A percentile compares a stretch with the other conserved stretches of the same genome.
Conservation (phyloP, 345 rosid genomes). For the Isatis tinctoria region DNA sequence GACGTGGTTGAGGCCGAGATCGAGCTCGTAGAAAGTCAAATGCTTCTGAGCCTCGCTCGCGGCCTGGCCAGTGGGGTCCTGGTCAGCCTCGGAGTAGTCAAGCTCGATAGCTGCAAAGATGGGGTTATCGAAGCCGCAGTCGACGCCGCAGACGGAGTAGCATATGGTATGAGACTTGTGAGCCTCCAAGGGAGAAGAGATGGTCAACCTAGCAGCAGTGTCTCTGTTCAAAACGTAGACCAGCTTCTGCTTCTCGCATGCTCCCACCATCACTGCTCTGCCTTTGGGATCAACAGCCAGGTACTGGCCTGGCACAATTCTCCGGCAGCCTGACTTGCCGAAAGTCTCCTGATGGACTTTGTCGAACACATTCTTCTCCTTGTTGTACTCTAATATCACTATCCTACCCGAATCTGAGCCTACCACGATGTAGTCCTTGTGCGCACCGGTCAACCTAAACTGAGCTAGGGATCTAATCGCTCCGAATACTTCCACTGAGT, state of each 20-base stretch:
- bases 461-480: slow-evolving; percentile 84
- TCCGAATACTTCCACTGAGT: slow-evolving; percentile 90
- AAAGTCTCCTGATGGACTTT: slow-evolving; percentile 93
- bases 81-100: slow-evolving; percentile 96
- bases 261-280: slow-evolving; percentile 89
- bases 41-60: slow-evolving; percentile 95
- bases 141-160: slow-evolving; percentile 85
- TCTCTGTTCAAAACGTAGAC: slow-evolving; percentile 94
- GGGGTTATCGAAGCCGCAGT: slow-evolving; percentile 95
- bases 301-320: slow-evolving; percentile 98
- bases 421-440: slow-evolving; percentile 84
- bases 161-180: slow-evolving; percentile 87
- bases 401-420: slow-evolving; percentile 99
- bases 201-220: slow-evolving; percentile 88
- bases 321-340: slow-evolving; percentile 91
- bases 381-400: slow-evolving; percentile 83
- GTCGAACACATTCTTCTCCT: slow-evolving; percentile 80
- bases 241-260: slow-evolving; percentile 94
- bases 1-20: slow-evolving; percentile 90
- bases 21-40: slow-evolving; percentile 90
- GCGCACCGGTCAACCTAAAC: slow-evolving; percentile 88
- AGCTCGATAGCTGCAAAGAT: slow-evolving; percentile 89
- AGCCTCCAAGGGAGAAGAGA: slow-evolving; percentile 96
- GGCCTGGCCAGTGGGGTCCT: slow-evolving; percentile 81
- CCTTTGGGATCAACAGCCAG: slow-evolving; percentile 94